Evolutionary conservation across 306 rosid genomes (phyloP), one percentile per base, ranked within the genome.

Genomic region (Cicer chorassanicum): DNA sequence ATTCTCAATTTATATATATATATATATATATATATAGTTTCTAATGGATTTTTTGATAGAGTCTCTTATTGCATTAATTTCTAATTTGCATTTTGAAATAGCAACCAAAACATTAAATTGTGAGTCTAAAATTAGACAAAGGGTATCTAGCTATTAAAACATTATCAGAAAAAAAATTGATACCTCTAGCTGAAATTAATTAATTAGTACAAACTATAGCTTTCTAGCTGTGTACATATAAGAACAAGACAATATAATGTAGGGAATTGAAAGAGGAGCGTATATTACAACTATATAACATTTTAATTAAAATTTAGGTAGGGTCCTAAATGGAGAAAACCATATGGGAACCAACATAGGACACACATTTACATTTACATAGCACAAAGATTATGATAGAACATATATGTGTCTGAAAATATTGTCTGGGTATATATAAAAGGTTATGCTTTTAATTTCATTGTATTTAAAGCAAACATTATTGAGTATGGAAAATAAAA

Each of bases 401-500:
- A 70, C 67, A 46, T 72, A 56, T 65, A 71, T 57, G 8, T 66
- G 66, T 62, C 72, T 80, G 73, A 24, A 66, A 62, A 70, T 80
- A 14, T 36, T 83, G 82, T 76, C 82, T 44, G 65, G 70, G 59
- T 77, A n/a, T 80, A 48, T 76, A 61, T 60, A 80, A 72, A 62
- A 43, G 29, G 60, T 9, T 49, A 66, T 75, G 72, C 75, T 80
- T 84, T 68, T 29, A 80, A 76, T 76, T 84, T 77, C 13, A 19
- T n/a, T 12, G 66, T 54, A 21, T 73, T 72, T 72, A 76, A 72
- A 45, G 72, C 44, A 68, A 68, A 29, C 61, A 73, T 77, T 72
- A 80, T 80, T 77, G 84, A 67, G 78, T 62, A 38, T 68, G 74
- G 82, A 42, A 60, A 72, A 67, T 46, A 80, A 65, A 81, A 76